Base-by-base conservation (phyloP, 164 flowering plant species). In the Chimonanthus salicifolius region DNA sequence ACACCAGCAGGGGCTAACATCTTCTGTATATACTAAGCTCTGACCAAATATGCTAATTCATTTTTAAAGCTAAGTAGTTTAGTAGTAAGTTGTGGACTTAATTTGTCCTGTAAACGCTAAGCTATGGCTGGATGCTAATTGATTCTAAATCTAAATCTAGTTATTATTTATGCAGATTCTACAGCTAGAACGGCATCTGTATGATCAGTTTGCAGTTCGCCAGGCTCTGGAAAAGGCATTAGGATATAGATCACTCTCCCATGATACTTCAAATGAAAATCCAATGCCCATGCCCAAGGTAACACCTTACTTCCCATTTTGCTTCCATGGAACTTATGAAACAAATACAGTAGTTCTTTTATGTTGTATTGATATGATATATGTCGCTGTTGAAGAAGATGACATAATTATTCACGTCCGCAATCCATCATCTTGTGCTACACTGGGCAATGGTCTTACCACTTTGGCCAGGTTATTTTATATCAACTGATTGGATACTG, bases 261-360 rank as follows among this genome's bases (percentile, higher is more conserved):
- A 48, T 67, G 84, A 80, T 68, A 47, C 70, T 21, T 63, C 79
- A 21, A 58, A 68, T 64, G 85, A 80, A 58, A 74, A 75, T 47
- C 80, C 87, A 58, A 77, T 87, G 75, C n/a, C n/a, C n/a, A n/a
- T n/a, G n/a, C 86, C 90, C 47, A 79, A 85, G 97, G 97, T 92
- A 80, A 20, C n/a, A 60, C 20, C 21, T 66, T 50, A 43, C 8
- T 75, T 70, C 58, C 47, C 51, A 20, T 49, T 58, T 67, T 68
- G 47, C 70, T 68, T 60, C 16, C 18, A 47, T n/a, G 16, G 58
- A 13, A 54, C 60, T 54, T 54, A 2, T 54, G 16, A 54, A 54
- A 11, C 16, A 11, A 54, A 54, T 3, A n/a, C 60, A 54, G 16
- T 54, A 54, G 3, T 54, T 54, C 4, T 3, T 3, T 11, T n/a